Percentiles rank a stretch among this genome's conserved stretches.
phyloP scores from a whole-genome alignment of 2,329 filamentous ascomycete species.

The Pestalotiopsis sp. region DNA sequence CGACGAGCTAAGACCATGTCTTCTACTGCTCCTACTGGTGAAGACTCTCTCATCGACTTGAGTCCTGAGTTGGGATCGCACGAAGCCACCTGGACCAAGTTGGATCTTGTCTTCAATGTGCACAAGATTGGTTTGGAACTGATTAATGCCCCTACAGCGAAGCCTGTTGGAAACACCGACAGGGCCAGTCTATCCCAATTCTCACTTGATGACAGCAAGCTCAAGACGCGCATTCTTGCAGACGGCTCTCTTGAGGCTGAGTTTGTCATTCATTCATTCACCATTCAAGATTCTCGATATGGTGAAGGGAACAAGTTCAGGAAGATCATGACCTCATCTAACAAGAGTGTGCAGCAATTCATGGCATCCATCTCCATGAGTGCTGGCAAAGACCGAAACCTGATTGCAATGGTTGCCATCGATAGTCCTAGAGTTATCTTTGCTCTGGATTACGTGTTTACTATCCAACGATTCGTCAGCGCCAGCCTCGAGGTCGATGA shows the following conservation, averaged over 20 bases:
- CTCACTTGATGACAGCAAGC: conserved; percentile 86
- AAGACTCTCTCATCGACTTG: conserved; percentile 54
- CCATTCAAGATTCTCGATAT: conserved; percentile 88
- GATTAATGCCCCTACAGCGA: conserved; percentile 73
- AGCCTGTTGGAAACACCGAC: conserved; percentile 78
- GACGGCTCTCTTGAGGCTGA: conserved; percentile 93
- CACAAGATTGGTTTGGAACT: conserved; percentile 88
- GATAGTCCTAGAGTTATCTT: conserved; percentile 96
- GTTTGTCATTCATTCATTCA: conserved; percentile 90
- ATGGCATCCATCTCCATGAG: conserved; percentile 97
- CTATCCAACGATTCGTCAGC: conserved; percentile 80
- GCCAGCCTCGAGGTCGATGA: conserved; percentile 72
- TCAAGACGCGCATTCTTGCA: conserved; percentile 91
- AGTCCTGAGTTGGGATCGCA: conserved; percentile 71
- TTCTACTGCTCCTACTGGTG: conserved; percentile 36
- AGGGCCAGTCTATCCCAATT: conserved; percentile 88
- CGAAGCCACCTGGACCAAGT: conserved; percentile 82
- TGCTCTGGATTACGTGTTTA: conserved; percentile 92
- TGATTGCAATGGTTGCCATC: conserved; percentile 90
- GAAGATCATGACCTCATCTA: conserved; percentile 97
- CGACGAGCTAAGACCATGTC: conserved; percentile 50
- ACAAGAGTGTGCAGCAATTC: conserved; percentile 93
- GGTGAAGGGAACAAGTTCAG: conserved; percentile 93
- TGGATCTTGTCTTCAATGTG: conserved; percentile 89
- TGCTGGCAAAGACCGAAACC: conserved; percentile 75